Conservation (phyloP, 306 rosid species). For the Argentina anserina region DNA sequence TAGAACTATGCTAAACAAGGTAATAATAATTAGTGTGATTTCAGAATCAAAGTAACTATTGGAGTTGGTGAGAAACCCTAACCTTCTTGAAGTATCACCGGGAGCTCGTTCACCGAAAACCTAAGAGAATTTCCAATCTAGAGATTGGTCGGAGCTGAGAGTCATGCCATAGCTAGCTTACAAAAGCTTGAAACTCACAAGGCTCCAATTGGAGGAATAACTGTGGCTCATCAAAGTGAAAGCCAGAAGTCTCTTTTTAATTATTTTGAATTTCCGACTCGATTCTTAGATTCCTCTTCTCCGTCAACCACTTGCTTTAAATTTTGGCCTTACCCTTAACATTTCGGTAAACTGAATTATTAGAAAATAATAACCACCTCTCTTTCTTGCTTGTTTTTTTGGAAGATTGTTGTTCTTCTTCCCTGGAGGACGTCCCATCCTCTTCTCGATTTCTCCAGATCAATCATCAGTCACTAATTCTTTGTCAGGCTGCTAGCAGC, state of each 20-base stretch:
- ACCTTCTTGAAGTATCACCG: conserved; percentile 45
- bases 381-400: too few relatives aligned
- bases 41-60: neutral
- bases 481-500: too few relatives aligned
- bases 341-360: too few relatives aligned
- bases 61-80: neutral
- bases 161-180: conserved; percentile 26
- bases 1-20: neutral
- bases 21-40: neutral
- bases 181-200: conserved; percentile 7
- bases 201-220: neutral
- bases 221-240: neutral
- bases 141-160: conserved; percentile 30
- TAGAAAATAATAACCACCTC: too few relatives aligned
- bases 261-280: neutral
- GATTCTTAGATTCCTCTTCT: neutral
- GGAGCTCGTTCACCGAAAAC: conserved; percentile 47
- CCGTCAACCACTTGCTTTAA: conserved; percentile 32
- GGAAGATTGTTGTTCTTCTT: too few relatives aligned
- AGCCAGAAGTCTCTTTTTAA: too few relatives aligned
- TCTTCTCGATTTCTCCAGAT: too few relatives aligned
- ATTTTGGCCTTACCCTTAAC: too few relatives aligned
- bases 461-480: too few relatives aligned
- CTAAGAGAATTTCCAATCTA: conserved; percentile 47
- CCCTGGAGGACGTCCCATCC: too few relatives aligned